Conservation (phyloP, 1,139 yeast genomes). For the Blastobotrys illinoisensis region DNA sequence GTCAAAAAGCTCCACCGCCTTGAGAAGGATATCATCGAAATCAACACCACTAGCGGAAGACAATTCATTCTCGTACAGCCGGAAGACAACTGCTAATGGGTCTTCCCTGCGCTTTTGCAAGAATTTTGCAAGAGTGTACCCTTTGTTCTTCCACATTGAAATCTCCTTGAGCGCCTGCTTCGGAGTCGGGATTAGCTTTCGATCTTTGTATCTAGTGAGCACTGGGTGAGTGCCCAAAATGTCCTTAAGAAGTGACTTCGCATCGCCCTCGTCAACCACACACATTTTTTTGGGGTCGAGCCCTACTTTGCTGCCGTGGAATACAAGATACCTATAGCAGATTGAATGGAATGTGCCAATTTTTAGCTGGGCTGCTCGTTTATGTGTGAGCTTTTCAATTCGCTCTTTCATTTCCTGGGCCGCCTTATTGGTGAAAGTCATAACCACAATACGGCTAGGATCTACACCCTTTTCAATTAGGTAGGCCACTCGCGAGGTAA, state of each 20-base stretch:
- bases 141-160: slow-evolving; percentile 10
- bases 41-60: slow-evolving; percentile 47
- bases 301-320: slow-evolving; percentile 51
- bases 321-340: slow-evolving; percentile 54
- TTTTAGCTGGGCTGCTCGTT: slow-evolving; percentile 36
- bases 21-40: slow-evolving; percentile 75
- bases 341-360: slow-evolving; percentile 88
- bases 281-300: slow-evolving; percentile 39
- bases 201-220: not conserved
- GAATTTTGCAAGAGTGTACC: slow-evolving; percentile 4
- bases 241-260: slow-evolving; percentile 19
- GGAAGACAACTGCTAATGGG: slow-evolving; percentile 9
- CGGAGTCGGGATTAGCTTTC: not conserved
- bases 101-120: not conserved
- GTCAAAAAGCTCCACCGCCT: slow-evolving; percentile 47
- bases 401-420: slow-evolving; percentile 77
- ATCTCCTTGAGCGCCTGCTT: slow-evolving; percentile 1
- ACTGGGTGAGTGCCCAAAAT: not conserved
- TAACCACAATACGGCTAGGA: slow-evolving; percentile 65
- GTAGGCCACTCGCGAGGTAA: slow-evolving; percentile 73
- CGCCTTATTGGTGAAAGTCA: slow-evolving; percentile 89
- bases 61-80: slow-evolving; percentile 47
- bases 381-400: slow-evolving; percentile 31
- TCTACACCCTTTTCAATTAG: slow-evolving; percentile 46
- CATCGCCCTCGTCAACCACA: slow-evolving; percentile 66